These are phyloP conservation scores for Boletus reticulatus DNA, from an alignment of 768 basidiomycete genomes.

Conservation along the genomic window DNA sequence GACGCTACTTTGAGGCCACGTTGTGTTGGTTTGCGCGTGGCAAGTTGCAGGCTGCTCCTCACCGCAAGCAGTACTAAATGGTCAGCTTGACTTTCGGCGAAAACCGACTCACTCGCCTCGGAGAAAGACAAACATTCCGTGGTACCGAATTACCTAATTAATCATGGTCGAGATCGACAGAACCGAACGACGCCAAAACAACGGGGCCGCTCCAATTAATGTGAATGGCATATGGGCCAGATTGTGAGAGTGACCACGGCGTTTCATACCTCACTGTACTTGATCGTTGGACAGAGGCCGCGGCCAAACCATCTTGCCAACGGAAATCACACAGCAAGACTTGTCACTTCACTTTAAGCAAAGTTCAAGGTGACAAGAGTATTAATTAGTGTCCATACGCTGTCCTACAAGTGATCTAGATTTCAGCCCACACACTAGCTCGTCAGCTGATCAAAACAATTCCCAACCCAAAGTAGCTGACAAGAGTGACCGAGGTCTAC, in stretches of 20 bases:
- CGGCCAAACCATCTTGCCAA: not conserved
- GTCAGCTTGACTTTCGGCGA: slow-evolving; percentile 6
- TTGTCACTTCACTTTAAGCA: too few species aligned
- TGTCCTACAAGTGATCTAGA: slow-evolving; percentile 15
- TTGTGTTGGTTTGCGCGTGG: slow-evolving; percentile 19
- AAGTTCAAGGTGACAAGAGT: too few species aligned
- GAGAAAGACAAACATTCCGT: slow-evolving; percentile 5
- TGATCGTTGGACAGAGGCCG: not conserved
- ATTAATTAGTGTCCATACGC: slow-evolving; percentile 1
- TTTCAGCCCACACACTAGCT: slow-evolving; percentile 9
- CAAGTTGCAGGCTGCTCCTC: not conserved
- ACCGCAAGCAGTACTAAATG: slow-evolving; percentile 1
- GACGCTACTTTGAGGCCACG: slow-evolving; percentile 17
- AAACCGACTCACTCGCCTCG: slow-evolving; percentile 12
- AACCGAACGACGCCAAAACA: not conserved
- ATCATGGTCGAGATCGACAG: slow-evolving; percentile 22
- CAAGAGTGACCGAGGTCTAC: slow-evolving; percentile 12
- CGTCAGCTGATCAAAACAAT: too few species aligned
- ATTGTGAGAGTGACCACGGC: too few species aligned
- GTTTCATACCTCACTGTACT: too few species aligned
- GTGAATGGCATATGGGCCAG: not conserved
- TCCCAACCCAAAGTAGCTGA: not conserved
- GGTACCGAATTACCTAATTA: slow-evolving; percentile 22
- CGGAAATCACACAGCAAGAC: not conserved
- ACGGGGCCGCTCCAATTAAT: slow-evolving; percentile 8